Evolutionary conservation across 1,284 basidiomycete genomes (phyloP).

Genomic region (Pseudozyma sp.): DNA sequence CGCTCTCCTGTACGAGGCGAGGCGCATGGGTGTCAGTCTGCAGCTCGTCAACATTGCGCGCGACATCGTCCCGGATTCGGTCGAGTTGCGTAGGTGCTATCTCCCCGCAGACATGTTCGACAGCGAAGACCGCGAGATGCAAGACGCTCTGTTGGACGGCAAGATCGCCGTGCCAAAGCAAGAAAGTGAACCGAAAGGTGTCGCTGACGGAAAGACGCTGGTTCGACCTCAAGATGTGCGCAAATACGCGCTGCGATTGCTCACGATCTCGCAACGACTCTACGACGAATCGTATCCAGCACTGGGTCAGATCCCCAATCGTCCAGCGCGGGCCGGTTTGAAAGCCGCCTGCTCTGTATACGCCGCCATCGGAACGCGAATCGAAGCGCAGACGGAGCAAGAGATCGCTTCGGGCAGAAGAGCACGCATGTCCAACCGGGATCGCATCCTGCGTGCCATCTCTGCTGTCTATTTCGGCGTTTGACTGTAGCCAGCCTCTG

Average conservation of each 20-base stretch:
- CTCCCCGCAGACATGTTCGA: constrained; percentile 43
- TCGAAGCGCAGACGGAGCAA: constrained; percentile 28
- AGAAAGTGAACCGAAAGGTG: neutral
- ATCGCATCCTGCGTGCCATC: constrained; percentile 30
- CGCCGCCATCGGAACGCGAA: constrained; percentile 45
- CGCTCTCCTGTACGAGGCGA: constrained; percentile 48
- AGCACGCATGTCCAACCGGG: constrained; percentile 37
- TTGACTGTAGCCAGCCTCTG: neutral
- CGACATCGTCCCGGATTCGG: constrained; percentile 55
- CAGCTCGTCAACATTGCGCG: constrained; percentile 64
- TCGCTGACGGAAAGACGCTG: neutral
- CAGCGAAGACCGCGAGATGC: constrained; percentile 21
- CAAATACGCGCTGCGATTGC: constrained; percentile 38
- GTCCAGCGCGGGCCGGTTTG: constrained; percentile 50
- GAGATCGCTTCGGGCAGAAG: constrained; percentile 31
- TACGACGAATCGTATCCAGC: constrained; percentile 49
- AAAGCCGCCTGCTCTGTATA: constrained; percentile 60
- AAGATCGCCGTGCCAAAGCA: constrained; percentile 6
- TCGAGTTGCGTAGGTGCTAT: constrained; percentile 55
- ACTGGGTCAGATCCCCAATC: constrained; percentile 46
- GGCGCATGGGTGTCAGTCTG: constrained; percentile 62
- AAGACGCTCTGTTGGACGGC: constrained; percentile 22
- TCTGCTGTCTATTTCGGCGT: constrained; percentile 42
- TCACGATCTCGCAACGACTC: constrained; percentile 40
- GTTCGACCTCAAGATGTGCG: constrained; percentile 34